Evolutionary conservation across 164 flowering plant species (phyloP).

Genomic region (Vitis rotundifolia): DNA sequence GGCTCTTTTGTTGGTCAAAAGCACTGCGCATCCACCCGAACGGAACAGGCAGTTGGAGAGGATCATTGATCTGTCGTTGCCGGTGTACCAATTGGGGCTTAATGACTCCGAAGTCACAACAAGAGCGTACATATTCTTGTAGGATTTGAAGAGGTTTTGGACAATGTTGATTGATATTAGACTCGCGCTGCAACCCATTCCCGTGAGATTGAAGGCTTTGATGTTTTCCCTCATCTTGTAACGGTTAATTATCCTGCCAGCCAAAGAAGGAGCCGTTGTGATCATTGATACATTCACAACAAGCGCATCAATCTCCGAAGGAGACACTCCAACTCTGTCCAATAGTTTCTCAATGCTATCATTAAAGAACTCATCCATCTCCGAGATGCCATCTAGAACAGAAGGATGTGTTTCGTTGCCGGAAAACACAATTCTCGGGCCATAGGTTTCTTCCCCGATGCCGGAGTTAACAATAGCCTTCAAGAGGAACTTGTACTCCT

Average conservation of each 20-base stretch:
- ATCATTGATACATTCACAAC: conserved; percentile 68
- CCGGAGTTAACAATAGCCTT: conserved; percentile 68
- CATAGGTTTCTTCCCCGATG: conserved; percentile 72
- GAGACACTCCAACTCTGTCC: conserved; percentile 27
- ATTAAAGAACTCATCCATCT: conserved; percentile 64
- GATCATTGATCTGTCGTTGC: conserved; percentile 67
- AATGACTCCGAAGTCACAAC: conserved; percentile 59
- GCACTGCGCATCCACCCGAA: conserved; percentile 58
- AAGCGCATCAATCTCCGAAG: conserved; percentile 54
- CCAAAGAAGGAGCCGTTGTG: conserved; percentile 41
- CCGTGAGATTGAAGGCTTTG: conserved; percentile 52
- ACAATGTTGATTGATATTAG: conserved; percentile 46
- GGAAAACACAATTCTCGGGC: conserved; percentile 42
- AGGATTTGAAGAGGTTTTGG: conserved; percentile 34
- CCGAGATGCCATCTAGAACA: conserved; percentile 31
- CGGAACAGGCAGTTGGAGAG: conserved; percentile 66
- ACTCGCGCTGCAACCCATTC: conserved; percentile 84
- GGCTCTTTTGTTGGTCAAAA: conserved; percentile 49
- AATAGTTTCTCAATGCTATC: conserved; percentile 44
- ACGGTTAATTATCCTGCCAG: conserved; percentile 45
- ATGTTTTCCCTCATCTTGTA: conserved; percentile 59
- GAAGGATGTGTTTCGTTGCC: conserved; percentile 43
- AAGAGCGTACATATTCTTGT: conserved; percentile 39
- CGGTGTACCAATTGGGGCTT: conserved; percentile 61
- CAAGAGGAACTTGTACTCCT: conserved; percentile 65